phyloP scores from a whole-genome alignment of 2,329 filamentous ascomycete species.

The Lojkania enalia region DNA sequence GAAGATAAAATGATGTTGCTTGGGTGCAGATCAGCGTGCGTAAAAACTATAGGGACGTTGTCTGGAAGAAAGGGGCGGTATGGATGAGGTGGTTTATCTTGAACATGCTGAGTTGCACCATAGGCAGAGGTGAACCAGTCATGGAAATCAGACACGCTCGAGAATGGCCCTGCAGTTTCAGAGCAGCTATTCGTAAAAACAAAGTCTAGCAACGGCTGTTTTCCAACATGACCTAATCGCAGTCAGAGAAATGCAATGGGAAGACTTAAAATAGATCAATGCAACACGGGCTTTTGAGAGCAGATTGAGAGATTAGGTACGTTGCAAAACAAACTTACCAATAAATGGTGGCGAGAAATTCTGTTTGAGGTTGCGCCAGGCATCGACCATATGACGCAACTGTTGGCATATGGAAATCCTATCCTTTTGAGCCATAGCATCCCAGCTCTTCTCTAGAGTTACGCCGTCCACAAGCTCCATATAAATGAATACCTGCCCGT shows the following conservation, averaged over 20 bases:
- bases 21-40: conserved; percentile 23
- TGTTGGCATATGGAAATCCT: conserved; percentile 7
- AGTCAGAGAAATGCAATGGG: conserved; percentile 3
- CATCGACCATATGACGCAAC: conserved; percentile 2
- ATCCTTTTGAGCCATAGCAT: conserved; percentile 11
- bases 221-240: conserved; percentile 15
- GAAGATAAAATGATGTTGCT: conserved; percentile 21
- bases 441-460: conserved; percentile 20
- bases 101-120: conserved; percentile 8
- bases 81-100: conserved; percentile 18
- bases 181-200: conserved; percentile 15
- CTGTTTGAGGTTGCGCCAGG: conserved; percentile 5
- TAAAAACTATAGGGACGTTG: conserved; percentile 20
- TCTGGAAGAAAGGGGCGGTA: conserved; percentile 19
- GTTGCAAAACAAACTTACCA: conserved; percentile 3
- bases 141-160: conserved; percentile 20
- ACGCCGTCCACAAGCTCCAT: conserved; percentile 22
- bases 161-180: conserved; percentile 21
- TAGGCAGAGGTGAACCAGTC: conserved; percentile 22
- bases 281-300: not conserved
- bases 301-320: not conserved
- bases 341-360: conserved; percentile 1
- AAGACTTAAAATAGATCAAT: conserved; percentile 4
- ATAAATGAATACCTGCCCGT: conserved; percentile 23
- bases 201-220: conserved; percentile 19